Base-by-base conservation (phyloP, 495 filamentous ascomycete genomes). In the Neurospora intermedia region DNA sequence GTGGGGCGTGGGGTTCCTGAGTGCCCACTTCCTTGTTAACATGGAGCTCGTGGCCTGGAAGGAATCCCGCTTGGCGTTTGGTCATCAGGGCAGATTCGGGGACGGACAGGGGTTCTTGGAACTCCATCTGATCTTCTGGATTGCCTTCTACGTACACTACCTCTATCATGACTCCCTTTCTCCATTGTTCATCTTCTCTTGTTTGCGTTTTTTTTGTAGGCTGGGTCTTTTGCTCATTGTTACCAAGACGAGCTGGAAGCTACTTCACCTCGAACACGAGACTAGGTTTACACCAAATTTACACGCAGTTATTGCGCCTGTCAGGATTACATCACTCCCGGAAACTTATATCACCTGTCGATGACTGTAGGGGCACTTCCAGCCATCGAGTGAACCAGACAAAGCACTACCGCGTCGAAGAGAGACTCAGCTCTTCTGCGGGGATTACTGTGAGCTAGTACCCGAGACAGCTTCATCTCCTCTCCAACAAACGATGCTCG, bases 401-500 rank as follows among this genome's bases (percentile, higher is more conserved):
- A 62, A 35, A 16, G 27, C 54, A 35, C 1, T 18, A 62, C 20
- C 10, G 20, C 20, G 46, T 62, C 27, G 16, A 35, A 31, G 13
- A 16, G 27, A 35, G 9, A 62, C 54, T 6, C 16, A 16, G 54
- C 23, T 62, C 35, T 62, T 9, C 23, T 18, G 27, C 54, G 35
- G 27, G 54, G 54, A 62, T 62, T 6, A 7, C 13, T 62, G 6
- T 62, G 31, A 62, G 23, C 54, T 23, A 62, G 23, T 15, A 35
- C 15, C 54, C 54, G 54, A 62, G 54, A 35, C 54, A 62, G 2
- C 13, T 62, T 35, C 2, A 62, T 31, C 35, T 62, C 13, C 20
- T 15, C 13, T 9, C 27, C 23, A 13, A 62, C 6, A 23, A 8
- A 86, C 77, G 6, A 97, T 97, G 94, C 87, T 99, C 71, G 96